phyloP scores from a whole-genome alignment of 2,329 filamentous ascomycete species.

The Colletotrichum tabaci region DNA sequence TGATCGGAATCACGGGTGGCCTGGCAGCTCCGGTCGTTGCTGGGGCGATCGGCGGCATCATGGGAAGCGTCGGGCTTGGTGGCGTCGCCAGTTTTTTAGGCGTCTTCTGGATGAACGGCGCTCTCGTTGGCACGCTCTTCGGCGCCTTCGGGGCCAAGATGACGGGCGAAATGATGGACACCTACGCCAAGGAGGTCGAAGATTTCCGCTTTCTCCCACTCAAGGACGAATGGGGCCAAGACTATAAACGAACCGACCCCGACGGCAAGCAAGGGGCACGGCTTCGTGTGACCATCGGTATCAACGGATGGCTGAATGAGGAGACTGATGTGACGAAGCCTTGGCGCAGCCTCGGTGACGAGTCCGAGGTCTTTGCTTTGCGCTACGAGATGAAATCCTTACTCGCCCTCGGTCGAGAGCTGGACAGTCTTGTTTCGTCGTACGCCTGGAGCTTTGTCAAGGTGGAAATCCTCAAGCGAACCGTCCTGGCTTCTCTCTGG shows the following conservation, averaged over 20 bases:
- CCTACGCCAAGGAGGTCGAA: slow-evolving; percentile 88
- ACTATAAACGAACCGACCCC: slow-evolving; percentile 45
- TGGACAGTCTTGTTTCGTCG: slow-evolving; percentile 79
- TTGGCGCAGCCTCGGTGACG: slow-evolving; percentile 81
- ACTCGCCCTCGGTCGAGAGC: slow-evolving; percentile 80
- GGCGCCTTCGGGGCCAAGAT: slow-evolving; percentile 89
- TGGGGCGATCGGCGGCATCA: slow-evolving; percentile 85
- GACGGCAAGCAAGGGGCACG: slow-evolving; percentile 60
- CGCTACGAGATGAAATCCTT: slow-evolving; percentile 87
- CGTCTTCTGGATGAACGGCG: slow-evolving; percentile 87
- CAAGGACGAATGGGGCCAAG: slow-evolving; percentile 59
- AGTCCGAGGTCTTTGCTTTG: slow-evolving; percentile 86
- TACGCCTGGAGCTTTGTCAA: slow-evolving; percentile 84
- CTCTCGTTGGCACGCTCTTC: slow-evolving; percentile 89
- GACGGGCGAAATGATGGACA: slow-evolving; percentile 87
- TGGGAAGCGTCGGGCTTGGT: slow-evolving; percentile 88
- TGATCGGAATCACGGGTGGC: slow-evolving; percentile 93
- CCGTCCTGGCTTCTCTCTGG: slow-evolving; percentile 77
- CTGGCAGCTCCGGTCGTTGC: slow-evolving; percentile 91
- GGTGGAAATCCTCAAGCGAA: slow-evolving; percentile 80
- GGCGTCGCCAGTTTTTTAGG: slow-evolving; percentile 90
- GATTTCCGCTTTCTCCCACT: slow-evolving; percentile 87
- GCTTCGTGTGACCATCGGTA: slow-evolving; percentile 85
- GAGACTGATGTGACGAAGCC: slow-evolving; percentile 83
- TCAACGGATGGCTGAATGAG: slow-evolving; percentile 87